These are phyloP conservation scores for Cercospora zeina DNA, from an alignment of 2,329 filamentous ascomycete genomes.

Conservation along the genomic window DNA sequence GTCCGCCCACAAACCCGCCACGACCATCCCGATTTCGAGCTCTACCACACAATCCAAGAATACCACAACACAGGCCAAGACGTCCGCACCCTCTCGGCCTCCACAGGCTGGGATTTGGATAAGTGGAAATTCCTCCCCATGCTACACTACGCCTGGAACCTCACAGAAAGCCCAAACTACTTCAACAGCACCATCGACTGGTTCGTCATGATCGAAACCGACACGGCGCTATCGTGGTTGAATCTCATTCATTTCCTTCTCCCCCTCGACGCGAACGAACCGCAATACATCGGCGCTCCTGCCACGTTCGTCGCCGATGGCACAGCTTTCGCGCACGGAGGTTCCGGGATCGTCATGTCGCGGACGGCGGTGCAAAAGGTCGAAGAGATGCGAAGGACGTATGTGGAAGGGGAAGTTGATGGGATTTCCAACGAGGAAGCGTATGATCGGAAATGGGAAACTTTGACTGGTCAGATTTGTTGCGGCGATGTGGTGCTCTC, in stretches of 20 bases:
- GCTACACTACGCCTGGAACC: conserved; percentile 53
- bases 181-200: conserved; percentile 44
- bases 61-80: conserved; percentile 38
- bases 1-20: conserved; percentile 33
- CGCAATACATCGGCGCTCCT: conserved; percentile 54
- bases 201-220: conserved; percentile 57
- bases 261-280: conserved; percentile 46
- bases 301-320: conserved; percentile 45
- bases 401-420: conserved; percentile 6
- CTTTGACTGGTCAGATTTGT: conserved; percentile 27
- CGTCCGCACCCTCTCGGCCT: conserved; percentile 33
- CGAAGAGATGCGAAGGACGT: conserved; percentile 11
- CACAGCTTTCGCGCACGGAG: conserved; percentile 31
- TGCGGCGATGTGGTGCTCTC: conserved; percentile 34
- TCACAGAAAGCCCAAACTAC: conserved; percentile 40
- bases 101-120: conserved; percentile 55
- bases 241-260: conserved; percentile 50
- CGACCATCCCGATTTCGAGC: conserved; percentile 39
- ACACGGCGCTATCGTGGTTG: conserved; percentile 50
- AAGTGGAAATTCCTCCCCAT: conserved; percentile 61
- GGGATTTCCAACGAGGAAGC: conserved; percentile 7
- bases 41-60: conserved; percentile 38
- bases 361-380: conserved; percentile 25
- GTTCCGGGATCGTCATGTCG: conserved; percentile 34
- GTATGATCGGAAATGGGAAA: conserved; percentile 32